Percentiles rank a stretch among this genome's conserved stretches.
phyloP scores from a whole-genome alignment of 129 eudicot species.

The Logfia minima region DNA sequence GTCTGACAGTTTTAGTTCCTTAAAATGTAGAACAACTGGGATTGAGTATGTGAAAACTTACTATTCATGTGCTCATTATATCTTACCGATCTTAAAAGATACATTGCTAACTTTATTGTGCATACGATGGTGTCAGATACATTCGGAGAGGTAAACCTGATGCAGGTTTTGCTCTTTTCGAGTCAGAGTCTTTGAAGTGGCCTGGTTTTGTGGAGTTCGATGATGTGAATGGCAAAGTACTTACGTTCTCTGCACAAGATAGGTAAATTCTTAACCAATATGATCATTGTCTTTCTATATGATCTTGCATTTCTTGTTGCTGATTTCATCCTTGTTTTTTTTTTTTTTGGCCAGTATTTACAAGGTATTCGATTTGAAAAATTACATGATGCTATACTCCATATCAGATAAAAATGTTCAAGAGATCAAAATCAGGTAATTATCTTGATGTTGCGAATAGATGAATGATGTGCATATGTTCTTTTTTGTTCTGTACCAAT shows the following conservation, averaged over 20 bases:
- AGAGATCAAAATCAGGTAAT: slow-evolving; percentile 87
- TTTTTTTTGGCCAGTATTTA: slow-evolving; percentile 58
- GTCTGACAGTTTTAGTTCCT: slow-evolving; percentile 91
- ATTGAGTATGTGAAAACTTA: slow-evolving; percentile 65
- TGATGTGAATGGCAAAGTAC: slow-evolving; percentile 98
- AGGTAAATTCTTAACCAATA: slow-evolving; percentile 41
- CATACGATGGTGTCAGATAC: slow-evolving; percentile 43
- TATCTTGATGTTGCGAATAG: slow-evolving; percentile 11
- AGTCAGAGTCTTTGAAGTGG: slow-evolving; percentile 95
- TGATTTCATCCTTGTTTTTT: neutral
- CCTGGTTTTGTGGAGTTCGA: slow-evolving; percentile 99
- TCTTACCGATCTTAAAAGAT: neutral
- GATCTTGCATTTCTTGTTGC: slow-evolving; percentile 4
- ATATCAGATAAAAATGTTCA: slow-evolving; percentile 88
- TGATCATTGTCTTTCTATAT: neutral
- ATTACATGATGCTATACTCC: slow-evolving; percentile 90
- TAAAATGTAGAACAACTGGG: slow-evolving; percentile 95
- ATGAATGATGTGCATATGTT: slow-evolving; percentile 3
- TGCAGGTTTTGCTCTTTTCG: slow-evolving; percentile 94
- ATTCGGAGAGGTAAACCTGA: slow-evolving; percentile 89
- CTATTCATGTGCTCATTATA: neutral
- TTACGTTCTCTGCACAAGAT: slow-evolving; percentile 92
- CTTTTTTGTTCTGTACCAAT: neutral
- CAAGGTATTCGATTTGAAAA: slow-evolving; percentile 94
- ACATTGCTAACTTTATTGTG: slow-evolving; percentile 9